phyloP scores from a whole-genome alignment of 768 basidiomycete species.

The Phylloporus rhodoxanthus region DNA sequence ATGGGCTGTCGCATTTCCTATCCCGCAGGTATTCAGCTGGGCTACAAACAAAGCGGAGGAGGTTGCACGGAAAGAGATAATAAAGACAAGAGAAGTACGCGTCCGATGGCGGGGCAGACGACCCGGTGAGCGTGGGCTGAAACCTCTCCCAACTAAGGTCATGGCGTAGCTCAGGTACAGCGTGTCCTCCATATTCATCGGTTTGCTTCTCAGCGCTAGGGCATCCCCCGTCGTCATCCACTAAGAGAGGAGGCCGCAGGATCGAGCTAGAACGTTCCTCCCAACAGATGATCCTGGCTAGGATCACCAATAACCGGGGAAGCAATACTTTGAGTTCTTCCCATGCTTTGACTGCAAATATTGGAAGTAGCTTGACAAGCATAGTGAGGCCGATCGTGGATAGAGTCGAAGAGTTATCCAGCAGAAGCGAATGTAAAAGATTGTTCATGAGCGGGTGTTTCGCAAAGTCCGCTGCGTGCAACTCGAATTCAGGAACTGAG shows the following conservation, averaged over 20 bases:
- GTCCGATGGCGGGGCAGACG: conserved; percentile 53
- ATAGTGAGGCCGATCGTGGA: conserved; percentile 60
- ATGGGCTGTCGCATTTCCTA: conserved; percentile 49
- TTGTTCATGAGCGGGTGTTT: conserved; percentile 58
- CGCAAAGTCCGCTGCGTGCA: conserved; percentile 46
- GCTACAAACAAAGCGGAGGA: conserved; percentile 68
- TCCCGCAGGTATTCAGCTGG: conserved; percentile 61
- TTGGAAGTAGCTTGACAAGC: conserved; percentile 67
- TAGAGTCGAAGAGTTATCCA: conserved; percentile 71
- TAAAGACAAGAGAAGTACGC: conserved; percentile 76
- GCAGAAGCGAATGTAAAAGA: conserved; percentile 58
- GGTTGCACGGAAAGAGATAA: conserved; percentile 88
- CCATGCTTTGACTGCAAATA: conserved; percentile 60
- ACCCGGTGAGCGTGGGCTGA: conserved; percentile 52
- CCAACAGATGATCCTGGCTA: conserved; percentile 75
- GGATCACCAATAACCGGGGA: conserved; percentile 59
- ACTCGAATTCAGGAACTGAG: conserved; percentile 47
- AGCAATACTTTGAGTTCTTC: conserved; percentile 52
- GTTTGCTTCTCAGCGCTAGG: conserved; percentile 1
- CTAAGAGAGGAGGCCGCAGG: conserved; percentile 28
- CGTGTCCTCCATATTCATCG: conserved; percentile 31
- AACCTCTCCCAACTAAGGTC: conserved; percentile 66
- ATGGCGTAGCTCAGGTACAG: conserved; percentile 41
- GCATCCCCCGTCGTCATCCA: conserved; percentile 29
- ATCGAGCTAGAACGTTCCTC: conserved; percentile 42